These are phyloP conservation scores for Pilobolus umbonatus DNA, from an alignment of 192 early-diverging fungal species.

Conservation along the genomic window DNA sequence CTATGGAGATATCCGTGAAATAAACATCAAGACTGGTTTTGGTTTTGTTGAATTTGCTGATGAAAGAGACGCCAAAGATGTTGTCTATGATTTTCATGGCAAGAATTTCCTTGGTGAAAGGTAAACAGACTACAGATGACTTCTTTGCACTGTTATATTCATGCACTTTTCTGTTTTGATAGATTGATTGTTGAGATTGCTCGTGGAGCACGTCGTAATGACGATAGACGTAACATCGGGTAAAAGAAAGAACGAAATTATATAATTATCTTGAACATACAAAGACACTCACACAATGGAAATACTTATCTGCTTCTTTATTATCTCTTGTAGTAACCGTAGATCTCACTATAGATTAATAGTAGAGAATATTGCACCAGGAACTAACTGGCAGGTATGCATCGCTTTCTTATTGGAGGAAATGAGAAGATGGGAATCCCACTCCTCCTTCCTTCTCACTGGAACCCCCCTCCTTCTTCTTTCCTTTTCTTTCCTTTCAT, in stretches of 20 bases:
- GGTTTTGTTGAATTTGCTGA: slow-evolving; percentile 94
- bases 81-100: slow-evolving; percentile 80
- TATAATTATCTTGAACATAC: too few species aligned
- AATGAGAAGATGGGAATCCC: too few species aligned
- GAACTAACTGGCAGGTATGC: slow-evolving; percentile 79
- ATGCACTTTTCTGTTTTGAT: not conserved
- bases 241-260: not conserved
- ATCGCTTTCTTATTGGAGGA: slow-evolving; percentile 34
- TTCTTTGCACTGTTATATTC: not conserved
- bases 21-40: slow-evolving; percentile 81
- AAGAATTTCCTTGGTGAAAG: slow-evolving; percentile 81
- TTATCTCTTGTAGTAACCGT: slow-evolving; percentile 5
- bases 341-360: slow-evolving; percentile 63
- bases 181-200: slow-evolving; percentile 82
- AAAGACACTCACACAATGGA: not conserved
- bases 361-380: slow-evolving; percentile 75
- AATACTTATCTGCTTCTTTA: not conserved
- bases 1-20: slow-evolving; percentile 79
- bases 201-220: slow-evolving; percentile 53
- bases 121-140: slow-evolving; percentile 33
- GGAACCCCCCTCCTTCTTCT: too few species aligned
- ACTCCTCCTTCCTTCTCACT: slow-evolving; percentile 13
- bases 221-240: slow-evolving; percentile 20
- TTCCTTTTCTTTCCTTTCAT: slow-evolving; percentile 4
- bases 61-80: slow-evolving; percentile 82